These are phyloP conservation scores for Coemansia sp. DNA, from an alignment of 192 early-diverging fungal genomes.

Conservation along the genomic window DNA sequence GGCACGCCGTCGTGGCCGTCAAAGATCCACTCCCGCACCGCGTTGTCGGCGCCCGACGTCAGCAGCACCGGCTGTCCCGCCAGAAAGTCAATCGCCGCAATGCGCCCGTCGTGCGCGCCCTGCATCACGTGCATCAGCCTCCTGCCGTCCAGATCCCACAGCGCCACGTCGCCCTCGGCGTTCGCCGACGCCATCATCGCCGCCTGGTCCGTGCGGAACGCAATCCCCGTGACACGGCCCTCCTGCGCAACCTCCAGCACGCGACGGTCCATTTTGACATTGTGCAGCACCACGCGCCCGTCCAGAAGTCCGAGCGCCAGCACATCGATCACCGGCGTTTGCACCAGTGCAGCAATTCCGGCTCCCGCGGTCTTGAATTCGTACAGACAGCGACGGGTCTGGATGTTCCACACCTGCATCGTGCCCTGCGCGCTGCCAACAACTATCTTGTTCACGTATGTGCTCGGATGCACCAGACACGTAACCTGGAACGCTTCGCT, in stretches of 20 bases:
- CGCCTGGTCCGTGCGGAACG: slow-evolving; percentile 88
- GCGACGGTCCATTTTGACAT: slow-evolving; percentile 76
- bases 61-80: slow-evolving; percentile 83
- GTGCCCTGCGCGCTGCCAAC: slow-evolving; percentile 80
- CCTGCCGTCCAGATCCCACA: slow-evolving; percentile 89
- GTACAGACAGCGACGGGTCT: slow-evolving; percentile 72
- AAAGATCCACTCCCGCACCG: slow-evolving; percentile 97
- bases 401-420: slow-evolving; percentile 95
- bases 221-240: slow-evolving; percentile 82
- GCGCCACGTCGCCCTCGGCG: slow-evolving; percentile 80
- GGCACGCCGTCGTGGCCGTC: slow-evolving; percentile 79
- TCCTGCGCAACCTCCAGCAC: slow-evolving; percentile 83
- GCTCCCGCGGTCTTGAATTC: slow-evolving; percentile 75
- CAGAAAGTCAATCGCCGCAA: slow-evolving; percentile 80
- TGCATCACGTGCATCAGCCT: slow-evolving; percentile 77
- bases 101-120: slow-evolving; percentile 78
- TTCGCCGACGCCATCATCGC: slow-evolving; percentile 90
- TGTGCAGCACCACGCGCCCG: slow-evolving; percentile 81
- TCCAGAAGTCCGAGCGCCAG: slow-evolving; percentile 89
- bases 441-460: slow-evolving; percentile 97
- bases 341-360: slow-evolving; percentile 75
- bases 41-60: slow-evolving; percentile 86
- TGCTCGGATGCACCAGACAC: slow-evolving; percentile 85
- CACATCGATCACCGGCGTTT: slow-evolving; percentile 92
- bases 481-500: slow-evolving; percentile 68